Evolutionary conservation across 2,329 filamentous ascomycete species (phyloP), one percentile per base, ranked within the genome.

Genomic region (Tolypocladium ovalisporum): DNA sequence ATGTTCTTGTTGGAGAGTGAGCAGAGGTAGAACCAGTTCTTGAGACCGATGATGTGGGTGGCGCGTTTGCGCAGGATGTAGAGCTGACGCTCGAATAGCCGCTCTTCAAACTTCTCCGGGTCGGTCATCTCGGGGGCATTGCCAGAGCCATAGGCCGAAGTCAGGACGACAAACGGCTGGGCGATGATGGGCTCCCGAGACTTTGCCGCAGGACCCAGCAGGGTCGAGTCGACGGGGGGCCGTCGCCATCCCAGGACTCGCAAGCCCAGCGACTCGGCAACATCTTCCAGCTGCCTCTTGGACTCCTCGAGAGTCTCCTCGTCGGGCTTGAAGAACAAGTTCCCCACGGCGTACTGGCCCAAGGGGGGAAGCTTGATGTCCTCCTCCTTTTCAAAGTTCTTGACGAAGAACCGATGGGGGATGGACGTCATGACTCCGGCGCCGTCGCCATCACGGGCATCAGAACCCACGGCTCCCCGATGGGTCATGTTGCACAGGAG

Each of bases 401-500:
- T 99, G 71, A 96, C 80, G 74, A 99, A 97, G 80, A 99, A 97
- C 75, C 87, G 91, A 80, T 97, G 93, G 59, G 94, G 94, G 68
- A 99, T 96, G 60, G 92, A 97, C 64, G 93, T 97, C 94, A 99
- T 99, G 70, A 97, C 93, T 83, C 94, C 94, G 67, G 94, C 94
- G 73, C 94, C 94, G 73, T 99, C 94, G 72, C 94, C 94, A 72
- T 99, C 94, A 80, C 94, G 88, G 70, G 91, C 91, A 79, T 99
- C 94, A 60, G 94, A 97, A 66, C 94, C 94, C 67, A 97, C 93
- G 62, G 94, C 94, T 80, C 94, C 94, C 73, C 94, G 88, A 80
- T 99, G 94, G 81, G 94, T 97, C 94, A 99, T 99, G 83, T 99
- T 97, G 82, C 94, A 99, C 62, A 99, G 86, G 61, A 99, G 81